These are phyloP conservation scores for Carex myosuroides DNA, from an alignment of 176 grass and related monocot species.

Conservation along the genomic window DNA sequence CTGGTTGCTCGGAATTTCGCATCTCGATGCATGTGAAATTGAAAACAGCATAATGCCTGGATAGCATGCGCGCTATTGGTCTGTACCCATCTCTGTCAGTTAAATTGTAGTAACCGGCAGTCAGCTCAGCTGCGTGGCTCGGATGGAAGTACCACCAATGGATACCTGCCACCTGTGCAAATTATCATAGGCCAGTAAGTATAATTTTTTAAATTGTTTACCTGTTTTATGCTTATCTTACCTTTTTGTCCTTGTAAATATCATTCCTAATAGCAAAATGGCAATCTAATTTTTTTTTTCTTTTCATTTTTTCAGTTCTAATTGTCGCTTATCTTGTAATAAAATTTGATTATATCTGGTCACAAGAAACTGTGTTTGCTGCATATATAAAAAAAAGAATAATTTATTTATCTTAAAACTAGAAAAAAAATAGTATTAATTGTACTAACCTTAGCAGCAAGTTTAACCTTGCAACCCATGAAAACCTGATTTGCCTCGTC, in stretches of 20 bases:
- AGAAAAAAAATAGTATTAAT: background rate
- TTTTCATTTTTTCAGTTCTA: background rate
- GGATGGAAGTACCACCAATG: slow-evolving; percentile 87
- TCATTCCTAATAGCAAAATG: background rate
- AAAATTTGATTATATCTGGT: background rate
- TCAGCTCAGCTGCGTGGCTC: slow-evolving; percentile 84
- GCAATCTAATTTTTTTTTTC: background rate
- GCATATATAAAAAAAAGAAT: background rate
- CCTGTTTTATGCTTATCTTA: background rate
- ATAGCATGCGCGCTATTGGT: slow-evolving; percentile 67
- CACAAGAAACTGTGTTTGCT: background rate
- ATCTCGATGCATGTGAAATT: slow-evolving; percentile 96
- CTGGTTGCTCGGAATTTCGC: slow-evolving; percentile 53
- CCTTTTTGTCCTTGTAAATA: background rate
- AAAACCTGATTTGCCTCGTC: slow-evolving; percentile 69
- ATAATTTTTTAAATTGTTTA: background rate
- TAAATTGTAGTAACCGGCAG: slow-evolving; percentile 72
- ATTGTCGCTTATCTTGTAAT: background rate
- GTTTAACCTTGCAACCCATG: slow-evolving; percentile 54
- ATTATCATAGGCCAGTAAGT: background rate
- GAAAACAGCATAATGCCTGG: slow-evolving; percentile 51
- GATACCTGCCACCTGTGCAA: slow-evolving; percentile 55
- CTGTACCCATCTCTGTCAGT: slow-evolving; percentile 72
- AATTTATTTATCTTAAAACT: background rate
- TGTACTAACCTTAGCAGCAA: slow-evolving; percentile 74